phyloP scores from a whole-genome alignment of 352 stramenopile genomes.

The Globisporangium uncinulatum region DNA sequence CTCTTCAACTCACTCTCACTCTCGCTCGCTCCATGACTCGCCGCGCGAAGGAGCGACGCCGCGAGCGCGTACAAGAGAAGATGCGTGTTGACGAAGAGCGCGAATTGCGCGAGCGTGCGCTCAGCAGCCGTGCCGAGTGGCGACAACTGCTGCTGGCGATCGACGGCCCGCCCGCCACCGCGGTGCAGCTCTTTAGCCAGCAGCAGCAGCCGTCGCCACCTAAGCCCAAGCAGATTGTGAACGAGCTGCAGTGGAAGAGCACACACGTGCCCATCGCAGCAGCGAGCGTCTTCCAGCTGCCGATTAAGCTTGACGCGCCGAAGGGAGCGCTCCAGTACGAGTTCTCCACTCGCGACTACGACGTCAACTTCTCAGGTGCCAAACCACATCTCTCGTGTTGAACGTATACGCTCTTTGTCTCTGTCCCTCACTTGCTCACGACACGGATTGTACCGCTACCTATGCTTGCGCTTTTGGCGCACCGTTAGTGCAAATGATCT shows the following conservation, averaged over 20 bases:
- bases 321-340: constrained; percentile 54
- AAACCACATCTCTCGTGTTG: too few species aligned
- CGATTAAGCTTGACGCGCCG: constrained; percentile 60
- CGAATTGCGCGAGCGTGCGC: constrained; percentile 26
- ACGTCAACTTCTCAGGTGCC: constrained; percentile 54
- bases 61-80: constrained; percentile 58
- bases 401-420: too few species aligned
- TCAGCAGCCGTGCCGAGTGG: constrained; percentile 48
- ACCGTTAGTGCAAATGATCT: constrained; percentile 50
- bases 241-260: constrained; percentile 73
- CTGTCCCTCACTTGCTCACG: neutral
- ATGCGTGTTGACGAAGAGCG: constrained; percentile 34
- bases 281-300: constrained; percentile 56
- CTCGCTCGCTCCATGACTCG: constrained; percentile 46
- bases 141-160: constrained; percentile 50
- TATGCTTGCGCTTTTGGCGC: neutral
- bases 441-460: too few species aligned
- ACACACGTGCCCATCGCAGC: constrained; percentile 67
- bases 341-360: constrained; percentile 68
- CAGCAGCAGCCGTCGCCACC: constrained; percentile 4
- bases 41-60: constrained; percentile 65
- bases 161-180: constrained; percentile 24
- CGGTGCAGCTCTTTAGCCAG: constrained; percentile 3
- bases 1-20: constrained; percentile 22
- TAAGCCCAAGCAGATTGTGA: constrained; percentile 26